Conservation (phyloP, 805 yeast species). For the Millerozyma acaciae region DNA sequence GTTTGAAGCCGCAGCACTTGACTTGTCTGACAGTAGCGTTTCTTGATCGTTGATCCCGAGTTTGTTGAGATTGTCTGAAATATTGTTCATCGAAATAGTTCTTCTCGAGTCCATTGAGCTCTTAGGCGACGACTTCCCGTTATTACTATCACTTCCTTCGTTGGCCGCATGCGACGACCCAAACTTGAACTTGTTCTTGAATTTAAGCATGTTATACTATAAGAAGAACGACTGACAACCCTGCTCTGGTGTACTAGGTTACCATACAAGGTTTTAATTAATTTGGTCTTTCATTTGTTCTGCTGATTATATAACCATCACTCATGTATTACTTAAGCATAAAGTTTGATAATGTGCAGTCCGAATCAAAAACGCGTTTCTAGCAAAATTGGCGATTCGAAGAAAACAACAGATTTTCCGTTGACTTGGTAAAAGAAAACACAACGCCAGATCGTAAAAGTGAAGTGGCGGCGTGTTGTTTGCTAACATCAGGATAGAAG, state of each 20-base stretch:
- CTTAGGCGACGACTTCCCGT: slow-evolving; percentile 11
- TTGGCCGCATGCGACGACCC: slow-evolving; percentile 19
- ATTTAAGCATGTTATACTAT: slow-evolving; percentile 29
- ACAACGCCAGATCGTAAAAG: no score
- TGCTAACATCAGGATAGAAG: no score
- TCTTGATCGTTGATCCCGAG: slow-evolving; percentile 10
- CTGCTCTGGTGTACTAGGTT: no score
- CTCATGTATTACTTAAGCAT: neutral
- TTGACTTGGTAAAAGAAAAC: no score
- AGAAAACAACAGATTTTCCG: no score
- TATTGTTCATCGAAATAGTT: slow-evolving; percentile 18
- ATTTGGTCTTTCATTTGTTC: no score
- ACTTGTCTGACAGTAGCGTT: slow-evolving; percentile 1
- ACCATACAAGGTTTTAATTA: no score
- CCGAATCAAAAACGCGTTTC: no score
- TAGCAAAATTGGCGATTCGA: no score
- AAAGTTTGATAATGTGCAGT: neutral
- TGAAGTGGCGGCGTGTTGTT: no score
- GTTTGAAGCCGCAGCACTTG: neutral
- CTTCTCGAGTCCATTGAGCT: slow-evolving; percentile 23
- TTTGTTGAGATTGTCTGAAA: slow-evolving; percentile 22
- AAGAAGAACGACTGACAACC: no score
- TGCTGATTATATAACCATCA: slow-evolving; percentile 1
- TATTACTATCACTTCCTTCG: slow-evolving; percentile 7
- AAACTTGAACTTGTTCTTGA: slow-evolving; percentile 32